These are phyloP conservation scores for Fraxinus baroniana DNA, from an alignment of 305 asterid species.

Conservation along the genomic window DNA sequence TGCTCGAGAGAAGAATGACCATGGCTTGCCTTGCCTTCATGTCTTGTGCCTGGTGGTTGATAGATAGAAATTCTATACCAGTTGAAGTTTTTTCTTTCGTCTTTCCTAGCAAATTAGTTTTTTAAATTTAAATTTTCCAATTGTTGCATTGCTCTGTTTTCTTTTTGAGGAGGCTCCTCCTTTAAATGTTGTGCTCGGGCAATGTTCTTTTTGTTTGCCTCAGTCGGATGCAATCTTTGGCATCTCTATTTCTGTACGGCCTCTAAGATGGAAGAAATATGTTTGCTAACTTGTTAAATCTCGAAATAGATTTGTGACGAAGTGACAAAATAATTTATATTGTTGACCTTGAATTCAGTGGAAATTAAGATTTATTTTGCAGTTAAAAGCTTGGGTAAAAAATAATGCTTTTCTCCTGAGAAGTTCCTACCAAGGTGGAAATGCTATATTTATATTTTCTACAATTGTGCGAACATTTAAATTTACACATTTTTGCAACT, in stretches of 20 bases:
- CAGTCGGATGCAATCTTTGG: background rate
- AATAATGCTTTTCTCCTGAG: background rate
- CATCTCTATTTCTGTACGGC: background rate
- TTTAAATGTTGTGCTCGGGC: background rate
- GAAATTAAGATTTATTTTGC: background rate
- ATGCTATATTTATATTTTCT: background rate
- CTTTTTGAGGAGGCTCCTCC: background rate
- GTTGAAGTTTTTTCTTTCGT: background rate
- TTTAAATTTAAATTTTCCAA: background rate
- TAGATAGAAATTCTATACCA: slow-evolving; percentile 30
- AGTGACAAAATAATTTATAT: background rate
- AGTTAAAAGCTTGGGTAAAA: background rate
- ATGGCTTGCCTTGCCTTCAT: slow-evolving; percentile 20
- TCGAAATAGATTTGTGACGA: background rate
- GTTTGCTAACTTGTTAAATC: background rate
- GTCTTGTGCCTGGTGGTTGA: slow-evolving; percentile 38
- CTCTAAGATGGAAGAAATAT: background rate
- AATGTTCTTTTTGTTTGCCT: background rate
- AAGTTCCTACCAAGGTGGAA: background rate
- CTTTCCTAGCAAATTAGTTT: background rate
- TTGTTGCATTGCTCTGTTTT: background rate
- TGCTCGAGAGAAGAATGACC: slow-evolving; percentile 31
- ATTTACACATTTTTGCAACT: background rate
- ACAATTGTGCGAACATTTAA: background rate
- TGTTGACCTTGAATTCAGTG: background rate